Conservation (phyloP, 2,329 filamentous ascomycete genomes). For the Bipolaris gigantea region DNA sequence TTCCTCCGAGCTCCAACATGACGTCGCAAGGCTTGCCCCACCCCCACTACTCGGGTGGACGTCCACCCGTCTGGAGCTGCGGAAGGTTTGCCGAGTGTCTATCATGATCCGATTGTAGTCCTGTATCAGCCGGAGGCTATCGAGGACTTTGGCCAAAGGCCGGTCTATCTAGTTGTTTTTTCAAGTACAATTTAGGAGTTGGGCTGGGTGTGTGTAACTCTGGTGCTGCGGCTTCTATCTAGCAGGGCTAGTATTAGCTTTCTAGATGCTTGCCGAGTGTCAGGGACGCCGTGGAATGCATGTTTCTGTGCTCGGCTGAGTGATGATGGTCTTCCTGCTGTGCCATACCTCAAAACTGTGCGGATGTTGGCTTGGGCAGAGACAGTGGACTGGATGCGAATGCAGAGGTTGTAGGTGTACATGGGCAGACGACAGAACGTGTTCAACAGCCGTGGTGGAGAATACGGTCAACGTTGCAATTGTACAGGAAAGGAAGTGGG, state of each 20-base stretch:
- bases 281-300: neutral
- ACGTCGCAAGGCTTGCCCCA: conserved; percentile 18
- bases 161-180: too few species aligned
- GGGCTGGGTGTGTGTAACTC: too few species aligned
- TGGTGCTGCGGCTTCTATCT: too few species aligned
- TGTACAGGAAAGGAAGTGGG: too few species aligned
- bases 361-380: too few species aligned
- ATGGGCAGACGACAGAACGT: neutral
- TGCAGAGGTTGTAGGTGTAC: neutral
- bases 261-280: conserved; percentile 9
- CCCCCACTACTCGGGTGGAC: conserved; percentile 11
- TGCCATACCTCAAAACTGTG: too few species aligned
- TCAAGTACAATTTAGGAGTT: too few species aligned
- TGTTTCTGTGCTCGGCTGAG: neutral
- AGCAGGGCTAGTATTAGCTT: too few species aligned
- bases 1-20: conserved; percentile 9
- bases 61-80: neutral
- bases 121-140: too few species aligned
- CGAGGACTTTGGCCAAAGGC: too few species aligned
- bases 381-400: neutral
- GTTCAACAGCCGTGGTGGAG: neutral
- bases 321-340: neutral
- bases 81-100: conserved; percentile 8
- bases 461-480: neutral
- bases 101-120: too few species aligned